Percentiles rank a stretch among this genome's conserved stretches.
Evolutionary conservation across 257 asterid genomes (phyloP).

Genomic region (Forsythia suspensa): DNA sequence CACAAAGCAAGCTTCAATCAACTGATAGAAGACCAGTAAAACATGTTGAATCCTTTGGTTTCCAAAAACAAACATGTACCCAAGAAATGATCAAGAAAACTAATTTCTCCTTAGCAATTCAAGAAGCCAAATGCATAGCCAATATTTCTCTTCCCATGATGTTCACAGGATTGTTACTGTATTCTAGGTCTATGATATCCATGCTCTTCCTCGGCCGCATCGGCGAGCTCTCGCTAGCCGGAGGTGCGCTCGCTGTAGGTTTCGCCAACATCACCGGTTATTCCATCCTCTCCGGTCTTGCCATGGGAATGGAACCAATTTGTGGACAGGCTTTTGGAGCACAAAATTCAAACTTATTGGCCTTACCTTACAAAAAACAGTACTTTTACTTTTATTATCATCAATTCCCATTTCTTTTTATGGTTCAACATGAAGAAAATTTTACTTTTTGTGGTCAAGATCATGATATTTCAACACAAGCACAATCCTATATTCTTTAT

Average conservation of each 20-base stretch:
- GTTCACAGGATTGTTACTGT: conserved; percentile 49
- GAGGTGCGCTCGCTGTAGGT: conserved; percentile 55
- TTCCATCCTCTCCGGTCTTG: conserved; percentile 60
- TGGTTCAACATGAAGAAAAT: conserved; percentile 54
- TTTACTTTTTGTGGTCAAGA: conserved; percentile 45
- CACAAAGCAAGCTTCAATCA: neutral
- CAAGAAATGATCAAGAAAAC: neutral
- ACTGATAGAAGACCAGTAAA: neutral
- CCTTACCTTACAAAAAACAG: conserved; percentile 42
- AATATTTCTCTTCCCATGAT: conserved; percentile 46
- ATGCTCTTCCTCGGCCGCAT: conserved; percentile 57
- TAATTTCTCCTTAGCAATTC: conserved; percentile 26
- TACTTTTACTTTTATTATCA: conserved; percentile 37
- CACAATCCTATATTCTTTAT: conserved; percentile 43
- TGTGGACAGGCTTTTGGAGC: conserved; percentile 73
- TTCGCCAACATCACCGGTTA: conserved; percentile 57
- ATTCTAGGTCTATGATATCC: conserved; percentile 57
- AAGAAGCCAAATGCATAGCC: conserved; percentile 38
- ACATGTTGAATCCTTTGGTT: conserved; percentile 39
- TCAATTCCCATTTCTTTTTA: conserved; percentile 46
- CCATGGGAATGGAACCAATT: conserved; percentile 67
- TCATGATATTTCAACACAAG: conserved; percentile 35
- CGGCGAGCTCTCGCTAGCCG: conserved; percentile 51
- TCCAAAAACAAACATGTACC: conserved; percentile 33
- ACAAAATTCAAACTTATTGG: conserved; percentile 46